These are phyloP conservation scores for Penicillium sclerotiorum DNA, from an alignment of 2,329 filamentous ascomycete genomes.

Conservation along the genomic window DNA sequence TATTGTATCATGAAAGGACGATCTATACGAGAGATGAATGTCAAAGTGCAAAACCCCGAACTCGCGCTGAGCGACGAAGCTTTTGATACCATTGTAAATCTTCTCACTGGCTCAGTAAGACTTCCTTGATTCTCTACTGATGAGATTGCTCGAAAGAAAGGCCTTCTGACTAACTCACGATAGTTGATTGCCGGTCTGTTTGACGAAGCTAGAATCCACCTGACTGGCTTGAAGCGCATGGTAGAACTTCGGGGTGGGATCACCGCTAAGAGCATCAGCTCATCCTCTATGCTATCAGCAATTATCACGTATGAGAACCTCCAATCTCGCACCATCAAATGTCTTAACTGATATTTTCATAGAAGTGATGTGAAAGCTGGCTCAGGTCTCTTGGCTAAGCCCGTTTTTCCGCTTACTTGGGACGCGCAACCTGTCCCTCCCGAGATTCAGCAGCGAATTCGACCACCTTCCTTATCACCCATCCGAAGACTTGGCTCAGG, in stretches of 20 bases:
- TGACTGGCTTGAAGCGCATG: constrained; percentile 41
- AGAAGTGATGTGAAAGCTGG: constrained; percentile 41
- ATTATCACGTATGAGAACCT: constrained; percentile 31
- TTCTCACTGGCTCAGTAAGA: constrained; percentile 40
- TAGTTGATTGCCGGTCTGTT: constrained; percentile 43
- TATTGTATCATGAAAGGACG: constrained; percentile 43
- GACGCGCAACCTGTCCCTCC: constrained; percentile 32
- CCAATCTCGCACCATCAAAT: not conserved
- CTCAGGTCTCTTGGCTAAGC: constrained; percentile 36
- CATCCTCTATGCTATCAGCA: constrained; percentile 28
- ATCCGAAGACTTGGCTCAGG: constrained; percentile 29
- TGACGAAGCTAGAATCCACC: constrained; percentile 42
- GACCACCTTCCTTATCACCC: constrained; percentile 28
- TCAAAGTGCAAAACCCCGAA: constrained; percentile 32
- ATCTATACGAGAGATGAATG: constrained; percentile 38
- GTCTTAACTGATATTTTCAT: not conserved
- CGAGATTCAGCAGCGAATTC: constrained; percentile 31
- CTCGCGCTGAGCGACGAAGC: constrained; percentile 34
- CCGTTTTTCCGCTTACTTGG: constrained; percentile 39
- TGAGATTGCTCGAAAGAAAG: not conserved
- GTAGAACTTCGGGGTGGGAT: constrained; percentile 42
- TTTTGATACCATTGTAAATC: constrained; percentile 42
- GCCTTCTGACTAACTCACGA: constrained; percentile 11
- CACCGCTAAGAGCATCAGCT: constrained; percentile 26
- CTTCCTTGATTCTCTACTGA: not conserved